These are phyloP conservation scores for Cicer arietinum DNA, from an alignment of 306 rosid genomes.

Conservation along the genomic window DNA sequence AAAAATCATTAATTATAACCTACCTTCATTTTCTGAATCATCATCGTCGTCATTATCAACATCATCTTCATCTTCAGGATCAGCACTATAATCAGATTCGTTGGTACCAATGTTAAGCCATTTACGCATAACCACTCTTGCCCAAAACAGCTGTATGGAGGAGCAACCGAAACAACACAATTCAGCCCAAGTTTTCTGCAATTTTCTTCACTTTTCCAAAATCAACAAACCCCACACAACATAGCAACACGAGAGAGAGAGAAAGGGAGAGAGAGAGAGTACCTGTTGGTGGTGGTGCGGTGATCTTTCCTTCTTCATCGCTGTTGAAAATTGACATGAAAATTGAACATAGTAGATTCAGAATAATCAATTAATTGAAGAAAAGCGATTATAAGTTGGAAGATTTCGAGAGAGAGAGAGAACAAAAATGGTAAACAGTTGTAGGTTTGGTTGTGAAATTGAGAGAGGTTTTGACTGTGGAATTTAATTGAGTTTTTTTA, in stretches of 20 bases:
- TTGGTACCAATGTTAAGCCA: slow-evolving; percentile 80
- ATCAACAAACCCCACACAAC: slow-evolving; percentile 49
- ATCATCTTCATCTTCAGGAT: slow-evolving; percentile 56
- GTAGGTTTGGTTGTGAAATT: too few relatives aligned
- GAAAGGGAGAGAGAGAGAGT: slow-evolving; percentile 21
- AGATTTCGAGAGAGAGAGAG: neutral
- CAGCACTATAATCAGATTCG: slow-evolving; percentile 91
- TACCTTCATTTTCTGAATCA: slow-evolving; percentile 64
- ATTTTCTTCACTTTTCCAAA: slow-evolving; percentile 58
- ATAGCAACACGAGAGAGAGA: slow-evolving; percentile 22
- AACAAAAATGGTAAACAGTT: too few relatives aligned
- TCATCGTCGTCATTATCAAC: slow-evolving; percentile 58
- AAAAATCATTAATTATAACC: neutral
- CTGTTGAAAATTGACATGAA: slow-evolving; percentile 10
- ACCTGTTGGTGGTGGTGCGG: slow-evolving; percentile 63
- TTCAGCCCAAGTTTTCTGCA: slow-evolving; percentile 92
- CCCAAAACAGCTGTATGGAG: slow-evolving; percentile 94
- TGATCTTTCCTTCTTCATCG: slow-evolving; percentile 64
- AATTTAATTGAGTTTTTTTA: too few relatives aligned
- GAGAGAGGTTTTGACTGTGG: too few relatives aligned
- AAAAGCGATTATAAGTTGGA: neutral
- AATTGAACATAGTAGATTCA: slow-evolving; percentile 22
- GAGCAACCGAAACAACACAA: slow-evolving; percentile 90
- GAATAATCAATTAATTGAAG: neutral
- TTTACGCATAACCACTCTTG: slow-evolving; percentile 75